Conservation (phyloP, 1,284 basidiomycete genomes). For the Ceratobasidium sp. region DNA sequence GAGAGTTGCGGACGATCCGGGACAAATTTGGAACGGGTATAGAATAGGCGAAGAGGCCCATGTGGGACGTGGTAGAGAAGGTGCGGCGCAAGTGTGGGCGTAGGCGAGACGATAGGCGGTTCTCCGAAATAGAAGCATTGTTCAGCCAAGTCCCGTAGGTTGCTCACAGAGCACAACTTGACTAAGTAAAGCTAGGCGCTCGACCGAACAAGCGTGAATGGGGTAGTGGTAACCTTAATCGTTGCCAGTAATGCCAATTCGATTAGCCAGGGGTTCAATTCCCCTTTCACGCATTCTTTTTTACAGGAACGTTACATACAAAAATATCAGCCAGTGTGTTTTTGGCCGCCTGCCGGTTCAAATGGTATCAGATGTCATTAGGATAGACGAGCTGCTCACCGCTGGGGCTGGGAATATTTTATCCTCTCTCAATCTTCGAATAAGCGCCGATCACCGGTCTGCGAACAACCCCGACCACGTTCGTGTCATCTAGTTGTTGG, state of each 20-base stretch:
- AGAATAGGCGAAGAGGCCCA: conserved; percentile 27
- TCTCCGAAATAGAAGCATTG: background rate
- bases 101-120: conserved; percentile 13
- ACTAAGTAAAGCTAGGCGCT: no score
- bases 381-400: no score
- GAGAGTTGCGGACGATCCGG: background rate
- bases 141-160: no score
- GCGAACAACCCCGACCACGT: no score
- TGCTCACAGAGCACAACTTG: no score
- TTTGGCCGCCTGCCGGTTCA: background rate
- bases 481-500: no score
- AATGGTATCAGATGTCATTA: no score
- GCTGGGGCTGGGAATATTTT: no score
- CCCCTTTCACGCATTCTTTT: conserved; percentile 46
- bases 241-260: conserved; percentile 26
- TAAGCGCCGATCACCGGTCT: no score
- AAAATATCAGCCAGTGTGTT: background rate
- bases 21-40: conserved; percentile 25
- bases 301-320: background rate
- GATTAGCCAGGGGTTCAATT: conserved; percentile 48
- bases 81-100: conserved; percentile 8
- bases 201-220: conserved; percentile 37
- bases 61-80: conserved; percentile 27
- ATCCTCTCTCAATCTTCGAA: no score
- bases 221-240: conserved; percentile 16